Conservation (phyloP, 2,329 filamentous ascomycete genomes). For the Fusarium verrucosum region DNA sequence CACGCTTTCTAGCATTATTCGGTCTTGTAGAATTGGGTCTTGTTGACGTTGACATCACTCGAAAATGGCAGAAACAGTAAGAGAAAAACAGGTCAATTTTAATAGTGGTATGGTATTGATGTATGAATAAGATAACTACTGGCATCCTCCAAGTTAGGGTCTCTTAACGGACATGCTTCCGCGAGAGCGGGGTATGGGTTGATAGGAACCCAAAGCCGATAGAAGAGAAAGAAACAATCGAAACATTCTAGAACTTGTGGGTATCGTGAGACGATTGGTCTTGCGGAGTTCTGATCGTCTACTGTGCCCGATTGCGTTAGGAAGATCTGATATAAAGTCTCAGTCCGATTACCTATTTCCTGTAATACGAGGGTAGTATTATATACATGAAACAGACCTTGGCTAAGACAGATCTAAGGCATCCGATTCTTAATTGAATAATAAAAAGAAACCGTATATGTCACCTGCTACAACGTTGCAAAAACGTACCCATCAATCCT, state of each 20-base stretch:
- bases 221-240: neutral
- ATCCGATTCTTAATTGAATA: neutral
- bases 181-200: constrained; percentile 20
- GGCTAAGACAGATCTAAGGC: neutral
- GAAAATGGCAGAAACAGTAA: neutral
- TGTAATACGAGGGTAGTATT: neutral
- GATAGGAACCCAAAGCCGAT: constrained; percentile 8
- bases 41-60: constrained; percentile 18
- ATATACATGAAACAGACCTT: neutral
- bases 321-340: neutral
- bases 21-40: constrained; percentile 10
- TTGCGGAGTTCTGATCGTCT: constrained; percentile 29
- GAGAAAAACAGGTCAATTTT: no score
- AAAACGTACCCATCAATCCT: neutral
- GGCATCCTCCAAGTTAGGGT: neutral
- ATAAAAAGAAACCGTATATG: no score
- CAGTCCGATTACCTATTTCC: neutral
- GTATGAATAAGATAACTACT: neutral
- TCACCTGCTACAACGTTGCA: constrained; percentile 2
- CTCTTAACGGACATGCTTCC: neutral
- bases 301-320: constrained; percentile 28
- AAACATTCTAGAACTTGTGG: constrained; percentile 24
- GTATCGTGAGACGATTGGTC: constrained; percentile 6
- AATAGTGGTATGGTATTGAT: constrained; percentile 1
- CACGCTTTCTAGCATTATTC: constrained; percentile 24